Conservation (phyloP, 345 rosid genomes). For the Mallotus nudiflorus region DNA sequence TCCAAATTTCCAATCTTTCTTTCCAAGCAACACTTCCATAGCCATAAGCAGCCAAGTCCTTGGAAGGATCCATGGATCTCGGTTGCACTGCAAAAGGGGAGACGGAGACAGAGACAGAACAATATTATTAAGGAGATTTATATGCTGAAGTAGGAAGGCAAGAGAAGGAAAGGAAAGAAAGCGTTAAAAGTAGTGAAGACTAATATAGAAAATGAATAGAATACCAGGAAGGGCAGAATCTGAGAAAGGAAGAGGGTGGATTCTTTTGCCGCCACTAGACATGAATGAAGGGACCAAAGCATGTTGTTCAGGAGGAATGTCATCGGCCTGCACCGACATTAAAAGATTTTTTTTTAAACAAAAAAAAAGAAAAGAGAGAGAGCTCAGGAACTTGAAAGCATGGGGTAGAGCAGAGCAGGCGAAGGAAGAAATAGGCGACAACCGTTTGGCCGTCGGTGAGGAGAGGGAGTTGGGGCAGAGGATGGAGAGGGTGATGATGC, state of each 20-base stretch:
- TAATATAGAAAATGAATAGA: not conserved
- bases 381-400: too few relatives aligned
- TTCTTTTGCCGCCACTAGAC: slow-evolving; percentile 35
- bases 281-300: slow-evolving; percentile 47
- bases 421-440: too few relatives aligned
- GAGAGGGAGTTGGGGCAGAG: slow-evolving; percentile 32
- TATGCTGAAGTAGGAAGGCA: too few relatives aligned
- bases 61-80: slow-evolving; percentile 49
- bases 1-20: slow-evolving; percentile 53
- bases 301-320: slow-evolving; percentile 45
- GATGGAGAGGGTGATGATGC: slow-evolving; percentile 22
- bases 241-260: slow-evolving; percentile 32
- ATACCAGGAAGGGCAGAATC: slow-evolving; percentile 34
- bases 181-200: not conserved
- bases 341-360: too few relatives aligned
- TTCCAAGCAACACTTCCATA: slow-evolving; percentile 60
- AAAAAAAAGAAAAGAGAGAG: not conserved
- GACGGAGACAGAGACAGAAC: not conserved
- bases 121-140: too few relatives aligned
- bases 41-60: slow-evolving; percentile 59
- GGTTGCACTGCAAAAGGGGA: slow-evolving; percentile 37
- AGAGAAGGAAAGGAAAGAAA: not conserved
- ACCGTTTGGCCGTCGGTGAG: slow-evolving; percentile 48
- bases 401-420: too few relatives aligned
- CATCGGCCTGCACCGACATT: slow-evolving; percentile 31